phyloP scores from a whole-genome alignment of 2,329 filamentous ascomycete genomes.

The Periconia macrospinosa region DNA sequence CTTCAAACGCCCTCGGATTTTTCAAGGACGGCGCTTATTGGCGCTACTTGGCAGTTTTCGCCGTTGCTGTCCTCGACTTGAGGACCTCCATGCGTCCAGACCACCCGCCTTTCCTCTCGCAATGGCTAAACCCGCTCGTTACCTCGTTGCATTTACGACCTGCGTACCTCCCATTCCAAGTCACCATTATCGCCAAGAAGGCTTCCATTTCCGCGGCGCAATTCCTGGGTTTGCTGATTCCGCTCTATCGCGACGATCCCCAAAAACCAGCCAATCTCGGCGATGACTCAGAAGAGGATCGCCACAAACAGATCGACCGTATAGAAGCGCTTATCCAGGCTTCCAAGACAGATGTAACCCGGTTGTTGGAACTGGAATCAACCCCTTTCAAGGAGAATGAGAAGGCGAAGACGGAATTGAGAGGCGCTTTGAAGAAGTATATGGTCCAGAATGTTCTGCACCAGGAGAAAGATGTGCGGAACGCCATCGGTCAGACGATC shows the following conservation, averaged over 20 bases:
- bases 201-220: constrained; percentile 67
- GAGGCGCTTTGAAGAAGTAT: constrained; percentile 78
- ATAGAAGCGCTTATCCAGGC: constrained; percentile 63
- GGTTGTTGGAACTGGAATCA: constrained; percentile 76
- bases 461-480: constrained; percentile 77
- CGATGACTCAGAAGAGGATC: constrained; percentile 34
- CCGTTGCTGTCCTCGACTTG: constrained; percentile 60
- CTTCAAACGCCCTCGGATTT: constrained; percentile 39
- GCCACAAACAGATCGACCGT: constrained; percentile 65
- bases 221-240: constrained; percentile 38
- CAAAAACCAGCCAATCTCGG: constrained; percentile 17
- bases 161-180: constrained; percentile 82
- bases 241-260: constrained; percentile 36
- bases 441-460: constrained; percentile 77
- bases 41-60: constrained; percentile 55
- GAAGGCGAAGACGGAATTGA: constrained; percentile 61
- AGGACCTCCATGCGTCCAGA: constrained; percentile 58
- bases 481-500: constrained; percentile 72
- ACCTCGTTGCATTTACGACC: constrained; percentile 49
- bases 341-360: constrained; percentile 68
- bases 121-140: constrained; percentile 53
- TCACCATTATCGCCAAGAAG: constrained; percentile 74
- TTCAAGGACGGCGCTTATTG: constrained; percentile 44
- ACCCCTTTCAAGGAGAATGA: constrained; percentile 78
- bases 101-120: constrained; percentile 47